Conservation (phyloP, 2,329 filamentous ascomycete species). For the Cordyceps tenuipes region DNA sequence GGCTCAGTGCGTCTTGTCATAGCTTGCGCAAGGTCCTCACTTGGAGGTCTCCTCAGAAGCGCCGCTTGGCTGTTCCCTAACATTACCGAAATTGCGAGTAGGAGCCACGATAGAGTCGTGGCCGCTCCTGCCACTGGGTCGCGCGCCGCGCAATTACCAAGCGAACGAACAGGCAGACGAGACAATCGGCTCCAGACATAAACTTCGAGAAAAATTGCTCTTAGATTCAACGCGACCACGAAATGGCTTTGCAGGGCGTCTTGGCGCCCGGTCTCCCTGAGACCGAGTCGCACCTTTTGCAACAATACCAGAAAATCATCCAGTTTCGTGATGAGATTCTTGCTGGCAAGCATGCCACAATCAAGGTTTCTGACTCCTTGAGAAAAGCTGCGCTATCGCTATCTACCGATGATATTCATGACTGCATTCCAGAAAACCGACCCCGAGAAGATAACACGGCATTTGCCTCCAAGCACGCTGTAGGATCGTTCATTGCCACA, state of each 20-base stretch:
- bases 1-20: neutral
- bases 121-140: neutral
- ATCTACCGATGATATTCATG: neutral
- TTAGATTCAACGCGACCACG: slow-evolving; percentile 6
- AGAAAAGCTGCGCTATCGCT: neutral
- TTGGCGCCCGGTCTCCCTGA: slow-evolving; percentile 26
- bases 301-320: slow-evolving; percentile 73
- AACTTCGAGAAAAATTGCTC: neutral
- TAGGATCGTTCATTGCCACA: neutral
- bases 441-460: slow-evolving; percentile 25
- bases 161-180: neutral
- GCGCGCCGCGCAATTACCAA: neutral
- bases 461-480: slow-evolving; percentile 26
- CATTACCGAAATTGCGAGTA: neutral
- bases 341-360: slow-evolving; percentile 62
- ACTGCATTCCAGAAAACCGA: neutral
- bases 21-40: neutral
- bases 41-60: neutral
- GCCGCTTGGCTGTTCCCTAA: neutral
- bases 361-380: slow-evolving; percentile 40
- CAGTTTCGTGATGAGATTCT: slow-evolving; percentile 73
- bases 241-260: slow-evolving; percentile 18
- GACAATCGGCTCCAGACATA: neutral
- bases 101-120: neutral
- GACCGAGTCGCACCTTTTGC: slow-evolving; percentile 48